Evolutionary conservation across 805 yeast genomes (phyloP).

Genomic region (Barnettozyma populi): DNA sequence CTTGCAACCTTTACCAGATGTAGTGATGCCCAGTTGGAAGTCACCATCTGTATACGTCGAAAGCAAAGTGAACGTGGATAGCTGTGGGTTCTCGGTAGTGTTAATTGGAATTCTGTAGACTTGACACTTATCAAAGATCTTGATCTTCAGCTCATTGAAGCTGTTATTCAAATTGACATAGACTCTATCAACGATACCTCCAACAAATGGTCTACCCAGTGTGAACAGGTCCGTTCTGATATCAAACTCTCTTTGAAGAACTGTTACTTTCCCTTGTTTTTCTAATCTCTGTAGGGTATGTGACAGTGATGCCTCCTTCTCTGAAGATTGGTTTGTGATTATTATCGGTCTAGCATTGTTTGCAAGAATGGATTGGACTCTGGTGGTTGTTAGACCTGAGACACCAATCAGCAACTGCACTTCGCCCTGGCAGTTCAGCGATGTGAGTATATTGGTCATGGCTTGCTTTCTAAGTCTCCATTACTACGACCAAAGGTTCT

Average conservation of each 20-base stretch:
- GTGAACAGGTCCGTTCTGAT: conserved; percentile 39
- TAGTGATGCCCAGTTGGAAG: conserved; percentile 77
- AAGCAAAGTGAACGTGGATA: conserved; percentile 69
- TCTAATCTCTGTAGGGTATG: conserved; percentile 23
- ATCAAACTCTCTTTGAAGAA: conserved; percentile 32
- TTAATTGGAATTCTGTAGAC: conserved; percentile 75
- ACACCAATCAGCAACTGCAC: conserved; percentile 54
- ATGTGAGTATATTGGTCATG: conserved; percentile 13
- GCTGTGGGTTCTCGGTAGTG: conserved; percentile 65
- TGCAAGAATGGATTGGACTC: conserved; percentile 44
- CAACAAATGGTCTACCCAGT: conserved; percentile 60
- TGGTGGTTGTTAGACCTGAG: conserved; percentile 38
- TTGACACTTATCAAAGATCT: conserved; percentile 47
- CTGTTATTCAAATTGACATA: conserved; percentile 49
- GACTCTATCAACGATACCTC: conserved; percentile 65
- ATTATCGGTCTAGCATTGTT: conserved; percentile 55
- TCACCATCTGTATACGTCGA: conserved; percentile 68
- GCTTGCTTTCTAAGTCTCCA: neutral
- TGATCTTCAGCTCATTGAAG: conserved; percentile 28
- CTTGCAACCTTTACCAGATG: conserved; percentile 86
- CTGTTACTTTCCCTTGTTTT: conserved; percentile 24
- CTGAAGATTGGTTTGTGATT: conserved; percentile 27
- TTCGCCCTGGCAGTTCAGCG: conserved; percentile 41
- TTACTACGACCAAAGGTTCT: neutral
- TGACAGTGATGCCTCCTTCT: conserved; percentile 16